Evolutionary conservation across 2,329 filamentous ascomycete genomes (phyloP).

Genomic region (Colletotrichum sp.): DNA sequence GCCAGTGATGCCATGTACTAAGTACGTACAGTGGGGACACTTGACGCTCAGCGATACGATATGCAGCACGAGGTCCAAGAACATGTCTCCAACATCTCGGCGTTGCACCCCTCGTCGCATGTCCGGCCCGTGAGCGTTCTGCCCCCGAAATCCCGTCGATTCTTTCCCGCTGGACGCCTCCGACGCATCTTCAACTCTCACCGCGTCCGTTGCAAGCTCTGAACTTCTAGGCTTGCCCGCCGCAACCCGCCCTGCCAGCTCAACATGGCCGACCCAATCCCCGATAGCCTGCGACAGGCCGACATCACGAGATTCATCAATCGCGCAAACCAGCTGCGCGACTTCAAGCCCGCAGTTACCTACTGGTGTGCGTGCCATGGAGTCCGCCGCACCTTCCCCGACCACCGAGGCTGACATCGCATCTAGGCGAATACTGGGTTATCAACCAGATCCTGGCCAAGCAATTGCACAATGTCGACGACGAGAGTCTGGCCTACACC

Average conservation of each 20-base stretch:
- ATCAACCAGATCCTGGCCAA: constrained; percentile 89
- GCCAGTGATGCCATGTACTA: constrained; percentile 9
- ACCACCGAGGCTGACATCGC: not conserved
- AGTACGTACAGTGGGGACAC: not conserved
- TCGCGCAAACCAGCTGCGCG: constrained; percentile 83
- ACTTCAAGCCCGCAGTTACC: constrained; percentile 83
- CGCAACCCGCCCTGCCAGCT: not conserved
- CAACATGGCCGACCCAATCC: constrained; percentile 75
- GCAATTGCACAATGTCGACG: constrained; percentile 77
- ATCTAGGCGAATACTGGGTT: constrained; percentile 83
- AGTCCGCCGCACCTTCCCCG: not conserved
- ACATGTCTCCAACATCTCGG: constrained; percentile 2
- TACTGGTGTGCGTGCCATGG: constrained; percentile 82
- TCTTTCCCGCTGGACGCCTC: not conserved
- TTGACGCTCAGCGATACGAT: not conserved
- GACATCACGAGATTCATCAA: constrained; percentile 86
- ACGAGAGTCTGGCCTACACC: constrained; percentile 82
- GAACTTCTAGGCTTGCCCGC: not conserved
- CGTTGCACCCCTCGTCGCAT: constrained; percentile 12
- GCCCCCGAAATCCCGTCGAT: not conserved
- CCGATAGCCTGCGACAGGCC: constrained; percentile 75
- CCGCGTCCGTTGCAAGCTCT: not conserved
- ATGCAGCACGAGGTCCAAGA: constrained; percentile 5
- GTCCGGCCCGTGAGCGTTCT: constrained; percentile 2
- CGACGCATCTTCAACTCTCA: not conserved